A percentile compares a stretch with the other conserved stretches of the same genome.
phyloP scores from a whole-genome alignment of 768 basidiomycete genomes.

The Asterophora lycoperdoides region DNA sequence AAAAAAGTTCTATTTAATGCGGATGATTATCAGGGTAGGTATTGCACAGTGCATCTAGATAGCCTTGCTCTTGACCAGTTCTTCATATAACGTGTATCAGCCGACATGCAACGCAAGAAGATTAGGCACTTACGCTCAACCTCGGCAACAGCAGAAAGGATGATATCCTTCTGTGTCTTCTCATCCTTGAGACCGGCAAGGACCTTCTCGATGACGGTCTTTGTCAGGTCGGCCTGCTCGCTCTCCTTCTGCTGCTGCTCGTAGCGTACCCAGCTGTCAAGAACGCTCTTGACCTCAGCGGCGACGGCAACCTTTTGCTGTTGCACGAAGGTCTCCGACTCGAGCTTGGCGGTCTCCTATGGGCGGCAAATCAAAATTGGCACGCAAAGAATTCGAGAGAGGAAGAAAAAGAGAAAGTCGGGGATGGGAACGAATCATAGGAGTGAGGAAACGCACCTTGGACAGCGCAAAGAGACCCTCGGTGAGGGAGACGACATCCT shows the following conservation, averaged over 20 bases:
- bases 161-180: conserved; percentile 84
- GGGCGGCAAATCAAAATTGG: too few species aligned
- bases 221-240: conserved; percentile 90
- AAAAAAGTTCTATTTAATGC: conserved; percentile 7
- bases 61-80: conserved; percentile 87
- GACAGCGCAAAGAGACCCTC: conserved; percentile 88
- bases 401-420: background rate
- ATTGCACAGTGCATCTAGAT: conserved; percentile 52
- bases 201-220: conserved; percentile 85
- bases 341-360: conserved; percentile 89
- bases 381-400: background rate
- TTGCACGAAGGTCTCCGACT: conserved; percentile 85
- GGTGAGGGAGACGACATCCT: conserved; percentile 91
- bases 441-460: conserved; percentile 52
- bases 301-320: conserved; percentile 85
- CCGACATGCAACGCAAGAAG: background rate
- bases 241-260: conserved; percentile 96
- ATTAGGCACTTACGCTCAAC: conserved; percentile 76
- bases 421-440: background rate
- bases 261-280: conserved; percentile 97
- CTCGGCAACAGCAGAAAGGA: conserved; percentile 75
- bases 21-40: background rate
- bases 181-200: conserved; percentile 79
- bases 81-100: conserved; percentile 34
- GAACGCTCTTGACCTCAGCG: conserved; percentile 85